Percentiles rank a stretch among this genome's conserved stretches.
Conservation (phyloP, 139 green algal species). For the Chlamydomonas sp. region DNA sequence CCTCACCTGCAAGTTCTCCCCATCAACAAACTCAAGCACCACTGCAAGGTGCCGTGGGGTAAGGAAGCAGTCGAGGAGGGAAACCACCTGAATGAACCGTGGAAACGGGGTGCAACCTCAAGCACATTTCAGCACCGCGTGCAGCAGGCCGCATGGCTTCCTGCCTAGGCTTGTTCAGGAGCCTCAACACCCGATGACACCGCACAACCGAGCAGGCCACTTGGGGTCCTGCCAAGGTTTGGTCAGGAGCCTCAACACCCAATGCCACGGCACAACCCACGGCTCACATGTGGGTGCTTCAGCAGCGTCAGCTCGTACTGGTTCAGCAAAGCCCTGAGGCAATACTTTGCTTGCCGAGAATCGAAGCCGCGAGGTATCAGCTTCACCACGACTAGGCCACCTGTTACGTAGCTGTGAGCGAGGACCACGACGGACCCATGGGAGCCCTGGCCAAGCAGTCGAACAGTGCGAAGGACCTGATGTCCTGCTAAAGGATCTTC, state of each 20-base stretch:
- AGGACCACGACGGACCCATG: constrained; percentile 14
- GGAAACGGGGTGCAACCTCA: not conserved
- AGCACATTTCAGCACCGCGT: not conserved
- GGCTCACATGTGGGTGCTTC: constrained; percentile 94
- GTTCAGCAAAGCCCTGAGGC: constrained; percentile 29
- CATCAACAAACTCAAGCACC: constrained; percentile 62
- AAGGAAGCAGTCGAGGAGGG: constrained; percentile 42
- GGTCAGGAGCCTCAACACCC: constrained; percentile 88
- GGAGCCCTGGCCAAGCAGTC: constrained; percentile 12
- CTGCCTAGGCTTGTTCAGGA: not conserved
- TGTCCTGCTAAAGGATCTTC: constrained; percentile 29
- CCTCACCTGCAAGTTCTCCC: constrained; percentile 50
- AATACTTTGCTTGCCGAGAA: constrained; percentile 35
- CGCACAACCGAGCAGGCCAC: not conserved
- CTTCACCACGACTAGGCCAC: constrained; percentile 69
- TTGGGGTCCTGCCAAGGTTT: not conserved
- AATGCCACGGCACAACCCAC: too few relatives aligned
- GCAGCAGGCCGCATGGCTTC: too few relatives aligned
- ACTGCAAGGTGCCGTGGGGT: constrained; percentile 50
- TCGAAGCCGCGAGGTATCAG: constrained; percentile 53
- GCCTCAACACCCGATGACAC: not conserved
- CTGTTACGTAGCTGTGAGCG: constrained; percentile 54
- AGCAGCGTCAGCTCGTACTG: constrained; percentile 48
- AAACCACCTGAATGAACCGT: not conserved
- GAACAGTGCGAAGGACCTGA: constrained; percentile 16